A percentile compares a stretch with the other conserved stretches of the same genome.
phyloP scores from a whole-genome alignment of 1,139 yeast species.

The Blastobotrys raffinosifermentans region DNA sequence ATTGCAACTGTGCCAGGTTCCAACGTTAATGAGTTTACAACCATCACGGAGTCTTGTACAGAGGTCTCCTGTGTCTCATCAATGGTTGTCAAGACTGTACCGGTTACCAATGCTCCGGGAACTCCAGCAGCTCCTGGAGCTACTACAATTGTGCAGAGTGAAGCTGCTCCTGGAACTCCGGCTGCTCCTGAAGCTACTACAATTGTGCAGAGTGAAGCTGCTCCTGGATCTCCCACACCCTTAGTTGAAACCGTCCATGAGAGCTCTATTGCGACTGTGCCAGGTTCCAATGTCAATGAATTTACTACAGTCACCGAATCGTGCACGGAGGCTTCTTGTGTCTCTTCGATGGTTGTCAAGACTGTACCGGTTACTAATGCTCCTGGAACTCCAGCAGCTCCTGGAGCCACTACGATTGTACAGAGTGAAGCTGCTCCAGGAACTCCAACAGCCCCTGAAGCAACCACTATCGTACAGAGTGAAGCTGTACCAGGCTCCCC shows the following conservation, averaged over 20 bases:
- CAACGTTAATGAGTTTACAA: not conserved
- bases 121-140: no score
- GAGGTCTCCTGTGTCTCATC: conserved; percentile 6
- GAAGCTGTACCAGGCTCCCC: no score
- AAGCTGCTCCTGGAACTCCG: conserved; percentile 11
- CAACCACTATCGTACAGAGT: no score
- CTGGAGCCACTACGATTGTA: not conserved
- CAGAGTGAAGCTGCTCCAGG: no score
- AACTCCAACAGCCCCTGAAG: not conserved
- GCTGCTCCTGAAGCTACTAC: conserved; percentile 7
- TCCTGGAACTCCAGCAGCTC: conserved; percentile 1
- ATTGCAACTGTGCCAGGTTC: conserved; percentile 7
- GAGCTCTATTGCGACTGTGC: conserved; percentile 10
- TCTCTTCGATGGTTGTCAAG: conserved; percentile 1
- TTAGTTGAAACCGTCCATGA: conserved; percentile 6
- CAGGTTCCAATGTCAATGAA: not conserved
- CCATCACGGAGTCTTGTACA: conserved; percentile 15
- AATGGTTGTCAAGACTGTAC: not conserved
- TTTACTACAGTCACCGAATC: conserved; percentile 10
- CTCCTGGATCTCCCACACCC: no score
- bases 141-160: conserved; percentile 3
- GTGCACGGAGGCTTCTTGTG: conserved; percentile 11
- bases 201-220: no score
- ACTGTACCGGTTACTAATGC: conserved; percentile 4
- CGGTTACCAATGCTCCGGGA: conserved; percentile 1